Percentiles rank a stretch among this genome's conserved stretches.
These are phyloP conservation scores for Chimonanthus praecox DNA, from an alignment of 164 flowering plant species.

Conservation along the genomic window DNA sequence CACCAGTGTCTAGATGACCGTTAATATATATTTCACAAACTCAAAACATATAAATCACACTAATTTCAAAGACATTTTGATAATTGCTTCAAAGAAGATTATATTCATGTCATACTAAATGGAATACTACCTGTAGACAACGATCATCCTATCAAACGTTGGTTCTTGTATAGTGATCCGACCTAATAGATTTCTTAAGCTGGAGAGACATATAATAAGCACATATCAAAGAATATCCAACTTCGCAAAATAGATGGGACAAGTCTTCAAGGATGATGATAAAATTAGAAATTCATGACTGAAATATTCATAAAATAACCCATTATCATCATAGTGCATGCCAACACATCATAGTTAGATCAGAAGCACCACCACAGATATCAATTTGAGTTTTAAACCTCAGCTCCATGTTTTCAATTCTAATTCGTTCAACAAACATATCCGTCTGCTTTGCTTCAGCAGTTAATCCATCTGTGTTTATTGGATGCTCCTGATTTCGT, in stretches of 20 bases:
- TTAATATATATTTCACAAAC: too few species aligned
- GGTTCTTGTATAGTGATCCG: slow-evolving; percentile 93
- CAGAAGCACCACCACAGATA: not conserved
- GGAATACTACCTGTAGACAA: slow-evolving; percentile 69
- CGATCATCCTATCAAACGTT: slow-evolving; percentile 91
- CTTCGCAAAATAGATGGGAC: too few species aligned
- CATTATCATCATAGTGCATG: not conserved
- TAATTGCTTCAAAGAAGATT: too few species aligned
- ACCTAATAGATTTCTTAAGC: slow-evolving; percentile 49
- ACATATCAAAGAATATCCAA: slow-evolving; percentile 11
- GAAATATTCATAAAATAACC: not conserved
- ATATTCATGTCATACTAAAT: too few species aligned
- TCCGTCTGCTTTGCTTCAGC: slow-evolving; percentile 43
- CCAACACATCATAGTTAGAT: not conserved
- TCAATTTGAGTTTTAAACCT: slow-evolving; percentile 35
- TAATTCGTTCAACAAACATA: slow-evolving; percentile 67
- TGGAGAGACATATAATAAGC: slow-evolving; percentile 21
- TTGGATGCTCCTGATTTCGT: slow-evolving; percentile 37
- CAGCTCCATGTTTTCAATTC: slow-evolving; percentile 77
- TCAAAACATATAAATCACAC: too few species aligned
- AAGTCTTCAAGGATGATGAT: not conserved
- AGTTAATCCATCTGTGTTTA: slow-evolving; percentile 57
- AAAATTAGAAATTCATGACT: too few species aligned
- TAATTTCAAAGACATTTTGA: too few species aligned
- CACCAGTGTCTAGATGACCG: too few species aligned